These are phyloP conservation scores for Xylariaceae sp. DNA, from an alignment of 2,329 filamentous ascomycete genomes.

Conservation along the genomic window DNA sequence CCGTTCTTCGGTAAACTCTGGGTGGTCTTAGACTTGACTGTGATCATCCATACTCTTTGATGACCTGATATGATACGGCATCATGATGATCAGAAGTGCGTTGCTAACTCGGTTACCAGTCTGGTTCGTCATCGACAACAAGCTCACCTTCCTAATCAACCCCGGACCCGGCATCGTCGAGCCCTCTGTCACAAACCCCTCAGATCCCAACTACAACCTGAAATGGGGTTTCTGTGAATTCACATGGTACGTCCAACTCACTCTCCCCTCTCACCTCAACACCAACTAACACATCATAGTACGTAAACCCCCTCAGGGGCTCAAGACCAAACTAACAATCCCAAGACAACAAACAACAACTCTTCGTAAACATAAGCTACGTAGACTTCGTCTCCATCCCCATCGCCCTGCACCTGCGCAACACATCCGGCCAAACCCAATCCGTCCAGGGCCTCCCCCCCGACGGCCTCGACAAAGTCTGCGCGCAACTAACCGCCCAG, in stretches of 20 bases:
- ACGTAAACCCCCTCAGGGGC: not conserved
- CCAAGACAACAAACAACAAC: constrained; percentile 55
- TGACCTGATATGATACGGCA: not conserved
- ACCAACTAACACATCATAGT: not conserved
- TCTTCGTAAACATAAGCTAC: constrained; percentile 66
- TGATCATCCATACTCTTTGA: no score
- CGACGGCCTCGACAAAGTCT: constrained; percentile 44
- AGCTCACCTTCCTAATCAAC: constrained; percentile 65
- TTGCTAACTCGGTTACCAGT: constrained; percentile 30
- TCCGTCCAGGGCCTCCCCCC: constrained; percentile 46
- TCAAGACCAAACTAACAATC: not conserved
- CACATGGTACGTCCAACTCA: constrained; percentile 14
- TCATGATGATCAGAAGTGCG: not conserved
- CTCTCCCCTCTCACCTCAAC: not conserved
- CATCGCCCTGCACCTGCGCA: constrained; percentile 51
- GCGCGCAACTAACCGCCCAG: constrained; percentile 41
- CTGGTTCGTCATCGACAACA: constrained; percentile 60
- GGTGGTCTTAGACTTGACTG: no score
- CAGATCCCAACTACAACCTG: constrained; percentile 56
- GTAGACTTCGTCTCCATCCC: constrained; percentile 70
- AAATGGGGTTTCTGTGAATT: constrained; percentile 62
- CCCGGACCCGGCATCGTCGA: constrained; percentile 68
- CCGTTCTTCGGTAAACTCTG: no score
- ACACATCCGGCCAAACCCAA: constrained; percentile 40
- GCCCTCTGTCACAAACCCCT: constrained; percentile 62